Evolutionary conservation across 1,139 yeast genomes (phyloP), one percentile per base, ranked within the genome.

Genomic region (Zhuliangozyma parablackwelliae): DNA sequence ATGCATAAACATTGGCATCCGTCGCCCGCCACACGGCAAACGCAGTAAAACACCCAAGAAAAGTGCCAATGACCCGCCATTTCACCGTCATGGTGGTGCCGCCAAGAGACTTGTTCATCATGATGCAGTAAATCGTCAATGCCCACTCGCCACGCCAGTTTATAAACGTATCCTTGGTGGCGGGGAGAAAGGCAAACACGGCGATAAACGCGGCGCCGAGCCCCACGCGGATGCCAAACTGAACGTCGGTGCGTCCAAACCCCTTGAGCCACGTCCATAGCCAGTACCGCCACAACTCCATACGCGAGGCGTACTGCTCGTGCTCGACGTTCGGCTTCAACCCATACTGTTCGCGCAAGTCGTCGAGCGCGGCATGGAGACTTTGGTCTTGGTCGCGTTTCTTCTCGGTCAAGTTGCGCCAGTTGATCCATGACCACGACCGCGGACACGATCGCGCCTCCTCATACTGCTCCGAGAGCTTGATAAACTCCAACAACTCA

Each of bases 101-200:
- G 10, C 95, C 96, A n/a, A 85, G 65, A 0, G 90, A 82, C 52
- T 85, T 85, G 51, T 82, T 84, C 92, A 86, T 85, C 68, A 87
- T 84, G 39, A 87, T 82, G 48, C 87, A 80, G 51, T 80, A 87
- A 0, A 90, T 80, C 10, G 85, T 83, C 29, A 87, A 61, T 0
- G 89, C 82, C 96, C 96, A 87, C 56, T 87, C 96, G 11, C 85
- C 82, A 47, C 92, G 63, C 89, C 90, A 85, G 35, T 65, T 69
- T 34, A 65, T 71, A 49, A 85, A 87, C 0, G 57, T 46, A 6
- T 68, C 66, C 38, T 80, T 68, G 0, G 88, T 73, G 5, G 56
- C 54, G 1, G 82, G 80, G 29, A 77, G 52, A 52, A 80, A 86
- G 4, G 95, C 95, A 40, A 87, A 80, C 1, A 76, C 47, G 0